phyloP scores from a whole-genome alignment of 2,329 filamentous ascomycete species.

The Talaromyces albobiverticillius region DNA sequence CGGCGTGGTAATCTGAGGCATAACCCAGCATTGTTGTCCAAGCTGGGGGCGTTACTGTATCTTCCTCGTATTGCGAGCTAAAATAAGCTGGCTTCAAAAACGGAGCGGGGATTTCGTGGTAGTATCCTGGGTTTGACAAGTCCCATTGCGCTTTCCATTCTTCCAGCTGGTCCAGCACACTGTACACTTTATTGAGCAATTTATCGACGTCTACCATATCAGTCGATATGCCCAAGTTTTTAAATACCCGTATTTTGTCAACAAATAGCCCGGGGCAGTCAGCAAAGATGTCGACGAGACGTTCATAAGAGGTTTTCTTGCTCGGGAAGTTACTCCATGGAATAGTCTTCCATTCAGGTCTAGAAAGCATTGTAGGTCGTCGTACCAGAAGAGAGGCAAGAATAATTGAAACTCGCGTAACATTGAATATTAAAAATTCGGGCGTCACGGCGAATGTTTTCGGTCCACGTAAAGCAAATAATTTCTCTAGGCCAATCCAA shows the following conservation, averaged over 20 bases:
- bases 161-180: not conserved
- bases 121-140: not conserved
- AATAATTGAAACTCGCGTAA: not conserved
- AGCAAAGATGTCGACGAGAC: not conserved
- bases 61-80: too few species aligned
- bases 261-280: not conserved
- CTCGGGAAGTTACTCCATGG: not conserved
- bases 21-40: conserved; percentile 1
- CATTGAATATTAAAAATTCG: not conserved
- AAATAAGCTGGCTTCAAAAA: not conserved
- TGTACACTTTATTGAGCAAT: not conserved
- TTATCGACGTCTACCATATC: too few species aligned
- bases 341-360: conserved; percentile 1
- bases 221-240: too few species aligned
- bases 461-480: not conserved
- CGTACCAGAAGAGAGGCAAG: not conserved
- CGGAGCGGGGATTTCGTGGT: not conserved
- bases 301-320: not conserved
- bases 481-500: not conserved
- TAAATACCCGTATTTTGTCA: not conserved
- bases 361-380: not conserved
- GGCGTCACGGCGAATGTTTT: not conserved
- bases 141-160: not conserved
- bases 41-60: not conserved
- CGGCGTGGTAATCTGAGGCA: not conserved